phyloP scores from a whole-genome alignment of 2,329 filamentous ascomycete genomes.

The Blastomyces parvus region DNA sequence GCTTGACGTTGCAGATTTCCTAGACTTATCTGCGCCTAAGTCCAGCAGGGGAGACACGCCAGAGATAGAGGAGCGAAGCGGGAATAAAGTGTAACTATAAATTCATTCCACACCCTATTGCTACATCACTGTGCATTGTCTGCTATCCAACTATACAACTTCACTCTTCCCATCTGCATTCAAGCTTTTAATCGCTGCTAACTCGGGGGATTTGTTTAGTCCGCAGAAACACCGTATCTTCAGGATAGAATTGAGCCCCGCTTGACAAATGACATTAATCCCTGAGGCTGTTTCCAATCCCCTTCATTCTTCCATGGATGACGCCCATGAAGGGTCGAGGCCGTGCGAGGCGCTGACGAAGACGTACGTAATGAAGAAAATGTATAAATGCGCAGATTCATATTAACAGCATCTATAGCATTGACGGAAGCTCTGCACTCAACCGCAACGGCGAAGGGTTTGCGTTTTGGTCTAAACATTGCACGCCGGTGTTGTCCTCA shows the following conservation, averaged over 20 bases:
- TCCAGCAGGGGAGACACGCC: too few relatives aligned
- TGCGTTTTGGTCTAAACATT: constrained; percentile 1
- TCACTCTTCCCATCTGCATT: not conserved
- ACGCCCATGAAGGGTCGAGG: not conserved
- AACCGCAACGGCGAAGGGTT: not conserved
- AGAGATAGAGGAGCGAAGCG: too few relatives aligned
- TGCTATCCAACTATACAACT: not conserved
- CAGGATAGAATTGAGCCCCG: not conserved
- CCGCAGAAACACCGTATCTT: not conserved
- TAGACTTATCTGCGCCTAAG: too few relatives aligned
- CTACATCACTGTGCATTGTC: not conserved
- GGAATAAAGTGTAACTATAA: too few relatives aligned
- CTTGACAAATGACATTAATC: not conserved
- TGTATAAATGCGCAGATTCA: not conserved
- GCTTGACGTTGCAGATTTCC: too few relatives aligned
- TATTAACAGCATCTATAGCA: not conserved
- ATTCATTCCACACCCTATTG: too few relatives aligned
- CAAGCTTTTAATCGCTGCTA: not conserved
- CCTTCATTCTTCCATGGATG: not conserved
- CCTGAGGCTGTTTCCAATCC: not conserved
- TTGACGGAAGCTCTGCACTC: not conserved
- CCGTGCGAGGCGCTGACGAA: not conserved
- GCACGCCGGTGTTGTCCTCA: not conserved
- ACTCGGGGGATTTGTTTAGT: not conserved
- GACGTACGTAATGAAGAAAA: not conserved